Conservation (phyloP, 2,329 filamentous ascomycete genomes). For the Talaromyces sp. region DNA sequence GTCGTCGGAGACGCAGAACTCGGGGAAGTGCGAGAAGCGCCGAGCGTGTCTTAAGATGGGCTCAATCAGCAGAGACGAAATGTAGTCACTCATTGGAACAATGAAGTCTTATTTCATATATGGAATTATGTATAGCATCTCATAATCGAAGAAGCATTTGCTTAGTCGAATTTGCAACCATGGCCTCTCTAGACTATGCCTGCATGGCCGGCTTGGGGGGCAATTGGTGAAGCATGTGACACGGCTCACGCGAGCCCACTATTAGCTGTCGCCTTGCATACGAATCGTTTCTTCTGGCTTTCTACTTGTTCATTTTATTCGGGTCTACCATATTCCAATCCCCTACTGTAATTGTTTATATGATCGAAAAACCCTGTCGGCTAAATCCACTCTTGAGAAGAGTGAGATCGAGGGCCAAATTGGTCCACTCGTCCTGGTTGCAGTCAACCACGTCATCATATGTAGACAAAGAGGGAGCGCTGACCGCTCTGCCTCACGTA, state of each 20-base stretch:
- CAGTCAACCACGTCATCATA: conserved; percentile 10
- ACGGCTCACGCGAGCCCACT: conserved; percentile 8
- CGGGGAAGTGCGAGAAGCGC: conserved; percentile 35
- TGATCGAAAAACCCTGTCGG: background rate
- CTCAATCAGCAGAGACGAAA: conserved; percentile 46
- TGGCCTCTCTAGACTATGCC: background rate
- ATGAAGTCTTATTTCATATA: background rate
- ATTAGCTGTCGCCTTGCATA: conserved; percentile 15
- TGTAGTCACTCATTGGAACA: conserved; percentile 45
- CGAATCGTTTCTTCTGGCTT: background rate
- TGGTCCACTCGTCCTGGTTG: background rate
- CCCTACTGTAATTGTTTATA: background rate
- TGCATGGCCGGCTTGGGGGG: background rate
- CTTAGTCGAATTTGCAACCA: background rate
- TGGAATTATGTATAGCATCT: background rate
- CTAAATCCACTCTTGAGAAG: background rate
- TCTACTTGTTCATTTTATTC: background rate
- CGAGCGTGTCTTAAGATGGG: conserved; percentile 45
- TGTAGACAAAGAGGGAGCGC: background rate
- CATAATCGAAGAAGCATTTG: background rate
- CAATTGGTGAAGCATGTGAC: conserved; percentile 17
- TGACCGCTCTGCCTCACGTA: conserved; percentile 7
- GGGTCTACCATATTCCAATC: background rate
- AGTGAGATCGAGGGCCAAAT: background rate
- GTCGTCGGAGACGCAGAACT: conserved; percentile 19